Conservation (phyloP, 2,329 filamentous ascomycete species). For the Fusarium coicis region DNA sequence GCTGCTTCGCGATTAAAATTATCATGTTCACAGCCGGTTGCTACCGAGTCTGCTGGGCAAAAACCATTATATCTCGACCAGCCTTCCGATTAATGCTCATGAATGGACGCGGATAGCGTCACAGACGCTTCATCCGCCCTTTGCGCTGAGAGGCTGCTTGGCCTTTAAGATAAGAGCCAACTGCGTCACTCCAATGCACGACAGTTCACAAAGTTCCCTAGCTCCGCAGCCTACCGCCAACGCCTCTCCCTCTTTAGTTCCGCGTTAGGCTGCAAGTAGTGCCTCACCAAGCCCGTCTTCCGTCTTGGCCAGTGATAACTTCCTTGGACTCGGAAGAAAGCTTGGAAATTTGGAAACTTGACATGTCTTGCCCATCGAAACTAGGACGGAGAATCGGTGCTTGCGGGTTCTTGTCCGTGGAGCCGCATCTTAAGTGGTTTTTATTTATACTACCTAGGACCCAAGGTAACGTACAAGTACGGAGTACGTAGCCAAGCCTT, state of each 20-base stretch:
- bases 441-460: neutral
- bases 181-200: constrained; percentile 24
- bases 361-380: constrained; percentile 24
- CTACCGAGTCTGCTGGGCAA: neutral
- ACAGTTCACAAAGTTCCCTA: constrained; percentile 21
- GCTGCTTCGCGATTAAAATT: neutral
- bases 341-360: constrained; percentile 8
- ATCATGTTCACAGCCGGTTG: neutral
- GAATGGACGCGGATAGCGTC: neutral
- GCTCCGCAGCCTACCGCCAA: constrained; percentile 13
- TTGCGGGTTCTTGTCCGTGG: constrained; percentile 1
- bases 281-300: constrained; percentile 5
- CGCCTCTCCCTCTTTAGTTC: constrained; percentile 34
- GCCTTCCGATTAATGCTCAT: neutral
- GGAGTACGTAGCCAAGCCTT: neutral
- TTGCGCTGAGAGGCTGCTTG: neutral
- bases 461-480: neutral
- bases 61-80: neutral
- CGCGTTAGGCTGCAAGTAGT: constrained; percentile 16
- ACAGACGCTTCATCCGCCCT: constrained; percentile 1
- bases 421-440: neutral
- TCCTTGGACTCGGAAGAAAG: constrained; percentile 12
- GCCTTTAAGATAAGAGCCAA: neutral
- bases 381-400: constrained; percentile 19
- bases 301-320: constrained; percentile 19